Evolutionary conservation across 208 protist species (phyloP), one percentile per base, ranked within the genome.

Genomic region (Crithidia expoeki): DNA sequence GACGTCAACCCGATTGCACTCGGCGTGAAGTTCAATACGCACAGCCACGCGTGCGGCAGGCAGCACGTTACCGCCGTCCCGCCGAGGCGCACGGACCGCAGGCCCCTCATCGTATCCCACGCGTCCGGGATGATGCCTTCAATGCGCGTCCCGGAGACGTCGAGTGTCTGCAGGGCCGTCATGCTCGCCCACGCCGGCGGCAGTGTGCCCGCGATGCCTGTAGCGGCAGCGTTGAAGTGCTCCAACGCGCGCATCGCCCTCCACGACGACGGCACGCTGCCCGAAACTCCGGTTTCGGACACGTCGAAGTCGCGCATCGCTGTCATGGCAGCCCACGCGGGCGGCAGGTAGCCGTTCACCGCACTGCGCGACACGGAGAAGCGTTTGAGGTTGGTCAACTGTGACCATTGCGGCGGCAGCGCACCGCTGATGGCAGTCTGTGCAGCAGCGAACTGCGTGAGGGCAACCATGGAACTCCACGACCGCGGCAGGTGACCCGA

Each of bases 41-140:
- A 40, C 36, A 40, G 9, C 36, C 36, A 40, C 36, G 36, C 36
- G 36, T 40, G 12, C 9, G 36, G 36, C 36, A 40, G 36, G 36
- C 36, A 40, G 36, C 36, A 40, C 36, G 36, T 40, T 12, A 40
- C 9, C 36, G 36, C 36, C 36, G 36, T 40, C 36, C 36, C 36
- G 12, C 36, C 21, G 23, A 72, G 17, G 4, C 5, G 11, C 32
- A 63, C 27, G 0, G 14, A 2, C 21, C 9, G 0, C 0, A 72
- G 56, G 28, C n/a, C 21, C 33, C 34, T 33, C 53, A 72, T 17
- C n/a, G 44, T 33, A 23, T 40, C 34, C 64, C 64, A 69, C 51
- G 50, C 10, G 30, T 12, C 38, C 32, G 66, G 66, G 2, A 72
- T 4, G 5, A 33, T 72, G 42, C 66, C 66, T 5, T 21, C 30